These are phyloP conservation scores for Huntiella bhutanensis DNA, from an alignment of 2,329 filamentous ascomycete genomes.

Conservation along the genomic window DNA sequence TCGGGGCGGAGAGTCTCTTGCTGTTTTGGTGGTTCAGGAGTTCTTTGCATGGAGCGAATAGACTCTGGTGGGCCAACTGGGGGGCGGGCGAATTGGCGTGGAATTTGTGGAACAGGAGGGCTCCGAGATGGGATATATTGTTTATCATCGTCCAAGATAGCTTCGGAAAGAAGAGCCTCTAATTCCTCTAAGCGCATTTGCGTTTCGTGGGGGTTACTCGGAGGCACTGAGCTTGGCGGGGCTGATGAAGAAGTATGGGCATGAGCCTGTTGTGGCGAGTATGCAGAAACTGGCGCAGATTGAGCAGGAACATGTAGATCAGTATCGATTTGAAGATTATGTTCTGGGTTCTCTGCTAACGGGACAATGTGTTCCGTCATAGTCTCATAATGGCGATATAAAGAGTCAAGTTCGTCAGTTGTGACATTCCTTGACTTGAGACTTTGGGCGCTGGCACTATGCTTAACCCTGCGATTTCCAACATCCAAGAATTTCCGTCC, in stretches of 20 bases:
- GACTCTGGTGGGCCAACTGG: constrained; percentile 6
- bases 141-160: constrained; percentile 1
- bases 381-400: constrained; percentile 41
- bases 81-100: neutral
- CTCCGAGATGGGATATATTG: constrained; percentile 3
- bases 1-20: constrained; percentile 8
- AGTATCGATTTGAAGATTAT: too few species aligned
- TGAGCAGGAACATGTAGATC: too few species aligned
- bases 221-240: too few species aligned
- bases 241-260: too few species aligned
- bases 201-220: constrained; percentile 1
- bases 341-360: too few species aligned
- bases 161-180: constrained; percentile 4
- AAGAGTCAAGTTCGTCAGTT: constrained; percentile 25
- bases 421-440: constrained; percentile 12
- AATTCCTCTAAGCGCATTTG: constrained; percentile 11
- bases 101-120: neutral
- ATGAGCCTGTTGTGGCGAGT: too few species aligned
- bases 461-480: constrained; percentile 3
- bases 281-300: too few species aligned
- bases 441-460: constrained; percentile 5
- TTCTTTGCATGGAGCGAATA: constrained; percentile 3
- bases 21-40: neutral
- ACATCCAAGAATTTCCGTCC: constrained; percentile 9
- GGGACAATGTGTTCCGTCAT: constrained; percentile 19